These are phyloP conservation scores for Eucommia ulmoides DNA, from an alignment of 257 asterid species.

Conservation along the genomic window DNA sequence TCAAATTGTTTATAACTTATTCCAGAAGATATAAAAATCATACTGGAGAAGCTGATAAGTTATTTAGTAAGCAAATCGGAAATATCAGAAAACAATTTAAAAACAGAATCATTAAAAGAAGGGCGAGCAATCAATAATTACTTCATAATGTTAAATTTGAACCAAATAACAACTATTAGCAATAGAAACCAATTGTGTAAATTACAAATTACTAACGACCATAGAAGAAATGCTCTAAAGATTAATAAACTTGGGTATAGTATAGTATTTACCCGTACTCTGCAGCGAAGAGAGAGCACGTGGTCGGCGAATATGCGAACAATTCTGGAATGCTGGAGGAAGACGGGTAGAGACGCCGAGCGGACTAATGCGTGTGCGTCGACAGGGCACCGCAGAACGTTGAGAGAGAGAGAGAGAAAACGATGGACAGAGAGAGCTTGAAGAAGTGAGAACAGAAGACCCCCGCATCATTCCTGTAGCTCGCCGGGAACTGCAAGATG, in stretches of 20 bases:
- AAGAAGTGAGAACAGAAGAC: conserved; percentile 29
- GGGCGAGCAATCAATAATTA: neutral
- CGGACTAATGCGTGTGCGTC: conserved; percentile 12
- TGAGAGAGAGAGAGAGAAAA: conserved; percentile 9
- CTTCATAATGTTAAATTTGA: neutral
- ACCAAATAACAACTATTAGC: neutral
- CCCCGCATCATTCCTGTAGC: conserved; percentile 32
- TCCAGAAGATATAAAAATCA: too few relatives aligned
- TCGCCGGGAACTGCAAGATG: too few relatives aligned
- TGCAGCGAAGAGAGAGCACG: conserved; percentile 13
- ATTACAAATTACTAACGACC: too few relatives aligned
- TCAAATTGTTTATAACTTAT: too few relatives aligned
- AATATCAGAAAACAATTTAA: neutral
- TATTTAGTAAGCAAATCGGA: too few relatives aligned
- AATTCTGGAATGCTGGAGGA: conserved; percentile 13
- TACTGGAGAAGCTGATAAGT: too few relatives aligned
- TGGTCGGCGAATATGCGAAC: conserved; percentile 14
- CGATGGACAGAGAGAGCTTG: conserved; percentile 17
- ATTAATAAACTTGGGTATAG: conserved; percentile 3
- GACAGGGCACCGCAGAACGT: conserved; percentile 8
- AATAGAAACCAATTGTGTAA: neutral
- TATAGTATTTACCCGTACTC: conserved; percentile 27
- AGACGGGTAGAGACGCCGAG: conserved; percentile 9
- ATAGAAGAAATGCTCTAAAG: conserved; percentile 1
- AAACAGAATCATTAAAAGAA: neutral